A percentile compares a stretch with the other conserved stretches of the same genome.
phyloP scores from a whole-genome alignment of 2,329 filamentous ascomycete genomes.

The Dactylellina parvicollis region DNA sequence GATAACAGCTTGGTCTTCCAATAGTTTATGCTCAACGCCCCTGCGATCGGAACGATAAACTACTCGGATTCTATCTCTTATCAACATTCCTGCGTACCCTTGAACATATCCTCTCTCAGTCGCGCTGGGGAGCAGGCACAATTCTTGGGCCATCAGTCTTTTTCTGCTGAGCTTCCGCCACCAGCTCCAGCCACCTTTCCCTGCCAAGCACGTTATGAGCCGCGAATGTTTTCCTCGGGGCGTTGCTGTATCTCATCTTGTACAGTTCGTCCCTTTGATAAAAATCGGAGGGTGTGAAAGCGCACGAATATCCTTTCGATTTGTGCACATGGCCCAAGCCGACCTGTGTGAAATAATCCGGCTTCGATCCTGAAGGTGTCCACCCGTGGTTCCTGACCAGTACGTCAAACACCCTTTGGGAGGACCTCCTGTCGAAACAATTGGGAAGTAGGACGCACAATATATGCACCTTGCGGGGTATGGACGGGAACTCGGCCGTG shows the following conservation, averaged over 20 bases:
- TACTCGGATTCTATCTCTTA: neutral
- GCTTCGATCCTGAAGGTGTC: slow-evolving; percentile 10
- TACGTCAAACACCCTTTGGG: slow-evolving; percentile 21
- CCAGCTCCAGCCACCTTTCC: no score
- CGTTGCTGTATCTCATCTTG: neutral
- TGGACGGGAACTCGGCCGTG: neutral
- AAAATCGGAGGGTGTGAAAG: slow-evolving; percentile 15
- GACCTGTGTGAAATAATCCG: slow-evolving; percentile 22
- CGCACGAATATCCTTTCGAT: slow-evolving; percentile 2
- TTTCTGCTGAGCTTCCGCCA: no score
- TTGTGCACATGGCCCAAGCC: slow-evolving; percentile 24
- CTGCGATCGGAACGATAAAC: neutral
- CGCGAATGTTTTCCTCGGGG: neutral
- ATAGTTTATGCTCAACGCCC: neutral
- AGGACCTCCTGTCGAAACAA: slow-evolving; percentile 13
- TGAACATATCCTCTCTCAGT: no score
- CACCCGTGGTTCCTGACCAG: slow-evolving; percentile 18
- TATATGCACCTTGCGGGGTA: neutral
- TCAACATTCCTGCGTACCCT: neutral
- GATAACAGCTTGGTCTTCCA: neutral
- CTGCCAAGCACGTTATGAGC: no score
- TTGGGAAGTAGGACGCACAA: slow-evolving; percentile 3
- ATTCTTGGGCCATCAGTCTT: no score
- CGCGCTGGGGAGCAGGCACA: neutral
- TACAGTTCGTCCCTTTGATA: neutral